Evolutionary conservation across 2,329 filamentous ascomycete species (phyloP).

Genomic region (Cladophialophora psammophila): DNA sequence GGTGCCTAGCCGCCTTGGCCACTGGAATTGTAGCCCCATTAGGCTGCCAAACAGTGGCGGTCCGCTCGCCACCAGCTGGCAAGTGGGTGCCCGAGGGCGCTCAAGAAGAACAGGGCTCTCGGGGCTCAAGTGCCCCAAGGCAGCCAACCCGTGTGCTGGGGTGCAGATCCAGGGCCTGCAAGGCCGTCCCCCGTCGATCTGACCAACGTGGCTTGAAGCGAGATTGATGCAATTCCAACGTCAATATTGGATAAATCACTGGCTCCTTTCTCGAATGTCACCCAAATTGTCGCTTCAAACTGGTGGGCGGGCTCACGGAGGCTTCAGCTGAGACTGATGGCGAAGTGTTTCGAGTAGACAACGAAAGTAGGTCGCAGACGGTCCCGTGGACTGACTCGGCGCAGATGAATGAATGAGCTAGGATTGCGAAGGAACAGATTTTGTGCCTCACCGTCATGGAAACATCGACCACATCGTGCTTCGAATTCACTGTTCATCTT

Average conservation of each 20-base stretch:
- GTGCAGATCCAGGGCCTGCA: neutral
- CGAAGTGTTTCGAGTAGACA: neutral
- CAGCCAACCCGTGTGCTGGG: neutral
- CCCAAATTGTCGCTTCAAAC: neutral
- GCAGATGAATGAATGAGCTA: neutral
- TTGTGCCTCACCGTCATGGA: neutral
- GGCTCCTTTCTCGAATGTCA: slow-evolving; percentile 1
- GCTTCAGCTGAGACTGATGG: neutral
- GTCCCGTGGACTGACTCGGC: neutral
- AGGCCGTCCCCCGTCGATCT: slow-evolving; percentile 8
- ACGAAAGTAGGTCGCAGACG: neutral
- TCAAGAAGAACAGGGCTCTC: neutral
- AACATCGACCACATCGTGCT: neutral
- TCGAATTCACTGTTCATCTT: neutral
- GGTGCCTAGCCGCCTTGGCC: neutral
- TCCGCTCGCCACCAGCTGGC: neutral
- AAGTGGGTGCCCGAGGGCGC: neutral
- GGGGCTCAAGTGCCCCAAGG: neutral
- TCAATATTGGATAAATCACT: neutral
- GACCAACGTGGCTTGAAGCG: slow-evolving; percentile 10
- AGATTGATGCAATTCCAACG: slow-evolving; percentile 17
- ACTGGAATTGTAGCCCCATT: neutral
- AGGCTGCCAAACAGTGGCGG: neutral
- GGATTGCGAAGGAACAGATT: neutral
- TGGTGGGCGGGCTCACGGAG: neutral